A percentile compares a stretch with the other conserved stretches of the same genome.
Conservation (phyloP, 805 yeast species). For the Cephaloascus albidus region DNA sequence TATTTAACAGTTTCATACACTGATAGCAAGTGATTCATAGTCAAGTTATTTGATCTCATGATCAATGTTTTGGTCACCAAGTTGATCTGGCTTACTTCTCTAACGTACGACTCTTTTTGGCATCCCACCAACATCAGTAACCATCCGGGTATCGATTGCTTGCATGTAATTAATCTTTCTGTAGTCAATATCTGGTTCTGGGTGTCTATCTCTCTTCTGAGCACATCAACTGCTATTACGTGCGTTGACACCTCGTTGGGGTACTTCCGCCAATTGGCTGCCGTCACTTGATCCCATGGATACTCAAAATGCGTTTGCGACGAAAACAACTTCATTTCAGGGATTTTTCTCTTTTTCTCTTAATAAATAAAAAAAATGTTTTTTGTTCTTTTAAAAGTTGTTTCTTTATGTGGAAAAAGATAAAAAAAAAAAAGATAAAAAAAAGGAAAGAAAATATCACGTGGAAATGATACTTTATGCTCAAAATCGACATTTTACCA, state of each 20-base stretch:
- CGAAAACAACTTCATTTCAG: conserved; percentile 80
- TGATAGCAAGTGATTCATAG: conserved; percentile 63
- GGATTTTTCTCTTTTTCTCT: too few species aligned
- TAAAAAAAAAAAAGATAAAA: too few species aligned
- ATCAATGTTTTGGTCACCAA: conserved; percentile 51
- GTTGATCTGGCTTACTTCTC: conserved; percentile 86
- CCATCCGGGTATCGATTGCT: conserved; percentile 85
- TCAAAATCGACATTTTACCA: too few species aligned
- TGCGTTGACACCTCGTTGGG: conserved; percentile 93
- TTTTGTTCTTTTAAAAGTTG: too few species aligned
- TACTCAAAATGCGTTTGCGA: conserved; percentile 64
- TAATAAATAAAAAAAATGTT: too few species aligned
- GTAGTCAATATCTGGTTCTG: conserved; percentile 51
- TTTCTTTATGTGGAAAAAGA: too few species aligned
- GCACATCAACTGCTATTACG: conserved; percentile 86
- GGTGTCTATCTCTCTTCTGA: conserved; percentile 59
- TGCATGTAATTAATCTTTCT: conserved; percentile 82
- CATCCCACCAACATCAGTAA: conserved; percentile 65
- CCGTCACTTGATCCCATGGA: conserved; percentile 90
- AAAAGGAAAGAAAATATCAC: too few species aligned
- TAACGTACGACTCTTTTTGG: conserved; percentile 62
- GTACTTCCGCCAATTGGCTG: conserved; percentile 94
- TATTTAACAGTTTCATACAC: conserved; percentile 88
- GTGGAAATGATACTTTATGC: too few species aligned
- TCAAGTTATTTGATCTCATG: conserved; percentile 80